Conservation (phyloP, 441 rosid genomes). For the Corymbia calophylla region DNA sequence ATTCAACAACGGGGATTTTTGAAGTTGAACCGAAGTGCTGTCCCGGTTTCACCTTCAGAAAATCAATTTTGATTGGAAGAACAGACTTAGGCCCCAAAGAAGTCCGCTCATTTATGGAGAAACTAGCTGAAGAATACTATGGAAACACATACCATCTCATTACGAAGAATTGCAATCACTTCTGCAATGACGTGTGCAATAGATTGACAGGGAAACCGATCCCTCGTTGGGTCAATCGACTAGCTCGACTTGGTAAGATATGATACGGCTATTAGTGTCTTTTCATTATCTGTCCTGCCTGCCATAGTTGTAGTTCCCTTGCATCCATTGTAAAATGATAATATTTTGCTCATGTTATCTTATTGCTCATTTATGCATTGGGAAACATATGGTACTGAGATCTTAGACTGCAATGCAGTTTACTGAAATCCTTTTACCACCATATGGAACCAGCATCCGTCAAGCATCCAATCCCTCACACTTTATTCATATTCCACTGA, state of each 20-base stretch:
- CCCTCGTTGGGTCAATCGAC: conserved; percentile 95
- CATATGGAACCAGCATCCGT: background rate
- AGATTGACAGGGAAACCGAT: conserved; percentile 59
- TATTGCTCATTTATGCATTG: background rate
- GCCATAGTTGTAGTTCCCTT: background rate
- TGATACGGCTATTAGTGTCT: background rate
- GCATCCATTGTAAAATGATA: background rate
- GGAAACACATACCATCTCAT: conserved; percentile 82
- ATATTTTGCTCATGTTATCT: background rate
- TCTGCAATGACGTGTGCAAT: conserved; percentile 72
- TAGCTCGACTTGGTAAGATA: conserved; percentile 79
- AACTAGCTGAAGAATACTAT: conserved; percentile 50
- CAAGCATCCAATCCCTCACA: background rate
- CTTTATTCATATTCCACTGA: background rate
- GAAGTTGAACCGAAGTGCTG: conserved; percentile 90
- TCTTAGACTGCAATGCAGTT: background rate
- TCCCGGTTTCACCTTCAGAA: conserved; percentile 85
- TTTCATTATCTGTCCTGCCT: background rate
- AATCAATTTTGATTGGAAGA: conserved; percentile 77
- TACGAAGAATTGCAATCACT: conserved; percentile 92
- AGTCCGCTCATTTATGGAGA: conserved; percentile 66
- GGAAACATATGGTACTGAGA: background rate
- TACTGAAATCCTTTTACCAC: background rate
- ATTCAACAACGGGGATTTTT: conserved; percentile 63
- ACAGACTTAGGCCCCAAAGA: conserved; percentile 74